Evolutionary conservation across 352 stramenopile genomes (phyloP), one percentile per base, ranked within the genome.

Genomic region (Phytophthora chlamydospora): DNA sequence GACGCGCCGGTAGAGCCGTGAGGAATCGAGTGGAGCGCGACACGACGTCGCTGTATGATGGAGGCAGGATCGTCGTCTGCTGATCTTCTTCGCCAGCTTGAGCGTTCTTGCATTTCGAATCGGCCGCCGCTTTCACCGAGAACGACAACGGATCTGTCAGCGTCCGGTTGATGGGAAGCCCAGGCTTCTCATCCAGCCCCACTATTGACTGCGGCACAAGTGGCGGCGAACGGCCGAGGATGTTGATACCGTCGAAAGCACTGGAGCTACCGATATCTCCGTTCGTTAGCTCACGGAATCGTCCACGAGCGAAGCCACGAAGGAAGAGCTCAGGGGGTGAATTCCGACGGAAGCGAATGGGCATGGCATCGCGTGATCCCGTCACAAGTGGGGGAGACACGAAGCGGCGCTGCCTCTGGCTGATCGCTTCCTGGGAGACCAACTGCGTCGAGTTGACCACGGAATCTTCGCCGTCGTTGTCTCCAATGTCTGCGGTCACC

Each of bases 1-100:
- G 66, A 24, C 75, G 67, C 7, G 85, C 83, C 2, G 85, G 83
- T 17, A 91, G 41, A 9, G 77, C 63, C 2, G 85, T 93, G 35
- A 89, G 68, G 31, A 94, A 94, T 29, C 82, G 75, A 12, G 85
- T 94, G 3, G 83, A 92, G 2, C 84, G 76, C 33, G 80, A 35
- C 10, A 94, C 85, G 21, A 88, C 71, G 39, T 93, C 85, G 33
- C 71, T 80, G 61, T 83, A 88, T 0, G 73, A 76, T 21, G 80
- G 85, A 12, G 80, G 79, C 16, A 50, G 33, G 2, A 55, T 27
- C 33, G 27, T 42, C 12, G 42, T 27, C 13, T 67, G 45, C 21
- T 64, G 48, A 16, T 67, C 21, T 16, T 63, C 42, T n/a, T 38
- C 31, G 9, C 24, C 45, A 27, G 1, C n/a, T 48, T 58, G 38